phyloP scores from a whole-genome alignment of 371 early-diverging fungal species.

The Lichtheimia ornata region DNA sequence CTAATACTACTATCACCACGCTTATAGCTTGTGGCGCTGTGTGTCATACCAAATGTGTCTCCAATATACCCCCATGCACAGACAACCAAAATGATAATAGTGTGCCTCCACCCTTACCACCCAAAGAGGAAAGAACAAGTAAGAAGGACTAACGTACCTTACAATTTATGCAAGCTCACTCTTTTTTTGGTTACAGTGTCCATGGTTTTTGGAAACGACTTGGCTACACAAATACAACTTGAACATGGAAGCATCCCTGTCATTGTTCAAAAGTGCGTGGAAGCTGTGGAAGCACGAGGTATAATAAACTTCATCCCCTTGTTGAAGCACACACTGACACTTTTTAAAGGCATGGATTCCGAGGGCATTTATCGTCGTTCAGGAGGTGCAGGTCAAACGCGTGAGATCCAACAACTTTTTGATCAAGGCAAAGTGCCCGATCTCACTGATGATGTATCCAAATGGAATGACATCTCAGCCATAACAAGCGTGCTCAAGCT shows the following conservation, averaged over 20 bases:
- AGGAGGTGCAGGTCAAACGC: conserved; percentile 74
- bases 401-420: conserved; percentile 49
- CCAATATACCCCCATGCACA: neutral
- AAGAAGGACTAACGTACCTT: neutral
- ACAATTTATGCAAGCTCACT: neutral
- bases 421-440: conserved; percentile 40
- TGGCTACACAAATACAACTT: conserved; percentile 13
- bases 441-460: conserved; percentile 33
- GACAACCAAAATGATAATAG: too few relatives aligned
- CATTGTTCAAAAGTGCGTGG: conserved; percentile 19
- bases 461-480: conserved; percentile 57
- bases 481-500: conserved; percentile 89
- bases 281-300: conserved; percentile 22
- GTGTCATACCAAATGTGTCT: conserved; percentile 2
- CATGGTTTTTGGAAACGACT: conserved; percentile 21
- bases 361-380: conserved; percentile 85
- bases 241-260: conserved; percentile 15
- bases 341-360: conserved; percentile 32
- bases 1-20: neutral
- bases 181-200: neutral
- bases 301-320: neutral
- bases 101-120: too few relatives aligned
- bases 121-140: neutral
- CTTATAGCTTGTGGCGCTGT: conserved; percentile 3
- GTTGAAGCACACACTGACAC: neutral